A percentile compares a stretch with the other conserved stretches of the same genome.
Conservation (phyloP, 2,329 filamentous ascomycete genomes). For the Pseudogymnoascus sp. region DNA sequence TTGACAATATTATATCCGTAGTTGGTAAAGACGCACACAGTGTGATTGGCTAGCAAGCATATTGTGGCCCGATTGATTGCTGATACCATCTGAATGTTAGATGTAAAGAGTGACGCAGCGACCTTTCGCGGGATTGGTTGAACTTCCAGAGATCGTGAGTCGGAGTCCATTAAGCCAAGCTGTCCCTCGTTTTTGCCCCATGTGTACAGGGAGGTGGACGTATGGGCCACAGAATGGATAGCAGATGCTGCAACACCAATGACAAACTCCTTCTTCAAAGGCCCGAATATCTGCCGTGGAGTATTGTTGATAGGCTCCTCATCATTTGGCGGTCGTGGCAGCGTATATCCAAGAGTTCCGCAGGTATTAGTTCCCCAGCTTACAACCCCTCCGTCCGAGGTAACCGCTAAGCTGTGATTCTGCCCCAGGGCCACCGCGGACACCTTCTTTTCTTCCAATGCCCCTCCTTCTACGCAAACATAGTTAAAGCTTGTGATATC, state of each 20-base stretch:
- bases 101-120: slow-evolving; percentile 71
- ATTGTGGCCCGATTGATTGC: slow-evolving; percentile 88
- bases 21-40: slow-evolving; percentile 90
- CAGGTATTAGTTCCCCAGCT: slow-evolving; percentile 88
- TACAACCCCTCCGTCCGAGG: slow-evolving; percentile 81
- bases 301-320: slow-evolving; percentile 76
- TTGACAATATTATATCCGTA: slow-evolving; percentile 90
- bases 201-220: slow-evolving; percentile 72
- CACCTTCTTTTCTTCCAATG: slow-evolving; percentile 66
- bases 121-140: slow-evolving; percentile 80
- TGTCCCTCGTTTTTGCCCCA: slow-evolving; percentile 96
- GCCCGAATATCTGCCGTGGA: slow-evolving; percentile 85
- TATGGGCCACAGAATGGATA: slow-evolving; percentile 87
- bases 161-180: slow-evolving; percentile 87
- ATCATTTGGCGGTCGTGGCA: slow-evolving; percentile 63
- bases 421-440: slow-evolving; percentile 77
- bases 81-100: slow-evolving; percentile 68
- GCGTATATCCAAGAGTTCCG: slow-evolving; percentile 77
- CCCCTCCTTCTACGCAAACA: slow-evolving; percentile 70
- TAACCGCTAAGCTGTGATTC: slow-evolving; percentile 82
- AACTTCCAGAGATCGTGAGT: slow-evolving; percentile 82
- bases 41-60: slow-evolving; percentile 76
- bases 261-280: slow-evolving; percentile 78
- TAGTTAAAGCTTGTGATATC: slow-evolving; percentile 87
- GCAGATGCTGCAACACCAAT: slow-evolving; percentile 80